Conservation (phyloP, 371 early-diverging fungal genomes). For the Catenaria anguillulae region DNA sequence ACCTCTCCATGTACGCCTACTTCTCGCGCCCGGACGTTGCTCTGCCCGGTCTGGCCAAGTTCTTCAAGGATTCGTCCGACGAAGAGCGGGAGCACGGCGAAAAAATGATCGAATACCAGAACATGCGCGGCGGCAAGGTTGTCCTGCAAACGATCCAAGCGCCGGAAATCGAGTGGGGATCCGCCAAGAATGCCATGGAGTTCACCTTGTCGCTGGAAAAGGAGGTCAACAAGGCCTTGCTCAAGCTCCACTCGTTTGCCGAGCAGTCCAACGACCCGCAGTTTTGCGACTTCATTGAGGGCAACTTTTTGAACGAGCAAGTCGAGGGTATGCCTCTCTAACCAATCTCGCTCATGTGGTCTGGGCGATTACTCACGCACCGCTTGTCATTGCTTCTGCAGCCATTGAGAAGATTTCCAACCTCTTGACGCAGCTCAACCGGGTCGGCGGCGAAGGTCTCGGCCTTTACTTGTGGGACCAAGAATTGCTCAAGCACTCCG, state of each 20-base stretch:
- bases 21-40: background rate
- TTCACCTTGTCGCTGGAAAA: background rate
- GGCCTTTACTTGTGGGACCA: conserved; percentile 51
- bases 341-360: too few species aligned
- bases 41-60: conserved; percentile 5
- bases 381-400: too few species aligned
- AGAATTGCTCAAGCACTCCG: conserved; percentile 32
- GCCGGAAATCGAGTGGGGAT: conserved; percentile 9
- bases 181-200: conserved; percentile 21
- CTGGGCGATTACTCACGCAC: too few species aligned
- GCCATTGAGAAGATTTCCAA: conserved; percentile 48
- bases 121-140: conserved; percentile 37
- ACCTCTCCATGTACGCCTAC: conserved; percentile 3
- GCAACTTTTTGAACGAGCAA: conserved; percentile 44
- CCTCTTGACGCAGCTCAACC: conserved; percentile 47
- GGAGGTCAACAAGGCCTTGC: conserved; percentile 37
- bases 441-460: conserved; percentile 38
- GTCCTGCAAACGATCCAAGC: conserved; percentile 1
- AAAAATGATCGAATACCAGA: conserved; percentile 41
- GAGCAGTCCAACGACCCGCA: conserved; percentile 35
- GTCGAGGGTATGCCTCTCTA: conserved; percentile 31
- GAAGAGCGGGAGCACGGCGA: conserved; percentile 40
- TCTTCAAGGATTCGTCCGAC: conserved; percentile 4
- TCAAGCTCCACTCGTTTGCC: conserved; percentile 35
- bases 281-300: conserved; percentile 39